A percentile compares a stretch with the other conserved stretches of the same genome.
phyloP scores from a whole-genome alignment of 1,284 basidiomycete genomes.

The Moesziomyces parantarcticus region DNA sequence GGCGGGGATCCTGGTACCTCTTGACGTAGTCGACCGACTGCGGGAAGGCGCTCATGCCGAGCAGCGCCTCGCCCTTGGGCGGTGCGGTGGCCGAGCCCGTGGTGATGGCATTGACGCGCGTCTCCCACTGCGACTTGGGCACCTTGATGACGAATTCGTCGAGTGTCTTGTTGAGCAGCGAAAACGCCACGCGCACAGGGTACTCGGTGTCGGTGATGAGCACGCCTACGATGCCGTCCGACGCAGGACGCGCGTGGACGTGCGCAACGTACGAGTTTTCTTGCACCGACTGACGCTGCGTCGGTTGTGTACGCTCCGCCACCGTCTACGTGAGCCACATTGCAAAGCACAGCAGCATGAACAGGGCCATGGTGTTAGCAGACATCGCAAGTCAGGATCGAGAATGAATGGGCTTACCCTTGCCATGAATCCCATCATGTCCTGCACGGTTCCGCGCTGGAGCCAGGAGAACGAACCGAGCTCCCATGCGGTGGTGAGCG shows the following conservation, averaged over 20 bases:
- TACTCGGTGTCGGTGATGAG: conserved; percentile 96
- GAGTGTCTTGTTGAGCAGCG: conserved; percentile 89
- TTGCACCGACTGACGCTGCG: conserved; percentile 84
- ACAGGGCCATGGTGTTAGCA: no score
- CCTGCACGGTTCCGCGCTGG: conserved; percentile 74
- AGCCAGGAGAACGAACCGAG: conserved; percentile 94
- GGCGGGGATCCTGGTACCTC: conserved; percentile 97
- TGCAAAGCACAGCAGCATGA: background rate
- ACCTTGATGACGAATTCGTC: conserved; percentile 90
- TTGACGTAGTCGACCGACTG: conserved; percentile 82
- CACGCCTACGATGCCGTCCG: conserved; percentile 74
- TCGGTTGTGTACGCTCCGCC: conserved; percentile 81
- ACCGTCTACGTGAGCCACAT: conserved; percentile 74
- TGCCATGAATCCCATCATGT: conserved; percentile 67
- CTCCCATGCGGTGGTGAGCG: conserved; percentile 81
- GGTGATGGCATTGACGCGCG: conserved; percentile 58
- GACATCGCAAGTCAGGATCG: conserved; percentile 54
- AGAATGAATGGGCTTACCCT: conserved; percentile 48
- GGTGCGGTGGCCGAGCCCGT: conserved; percentile 57
- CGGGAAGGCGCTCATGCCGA: conserved; percentile 66
- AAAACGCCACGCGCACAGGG: conserved; percentile 95
- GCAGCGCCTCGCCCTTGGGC: conserved; percentile 60
- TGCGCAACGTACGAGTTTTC: conserved; percentile 95
- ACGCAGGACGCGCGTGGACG: conserved; percentile 75
- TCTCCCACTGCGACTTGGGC: conserved; percentile 75